Conservation (phyloP, 2,329 filamentous ascomycete genomes). For the Paecilomyces dactylethromorphus region DNA sequence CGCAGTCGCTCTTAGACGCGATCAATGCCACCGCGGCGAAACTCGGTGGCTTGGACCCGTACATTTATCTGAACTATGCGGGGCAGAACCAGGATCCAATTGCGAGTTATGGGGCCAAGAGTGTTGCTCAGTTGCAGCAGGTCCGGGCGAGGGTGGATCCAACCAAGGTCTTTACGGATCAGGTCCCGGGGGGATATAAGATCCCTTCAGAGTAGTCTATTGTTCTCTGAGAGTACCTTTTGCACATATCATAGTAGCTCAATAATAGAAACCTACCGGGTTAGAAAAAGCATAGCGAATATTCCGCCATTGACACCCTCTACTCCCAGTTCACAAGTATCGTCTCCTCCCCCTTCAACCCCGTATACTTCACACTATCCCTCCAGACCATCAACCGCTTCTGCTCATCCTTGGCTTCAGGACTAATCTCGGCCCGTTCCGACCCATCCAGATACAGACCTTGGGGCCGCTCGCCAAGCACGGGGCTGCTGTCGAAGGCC, state of each 20-base stretch:
- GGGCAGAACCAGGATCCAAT: constrained; percentile 1
- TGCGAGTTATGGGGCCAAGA: constrained; percentile 1
- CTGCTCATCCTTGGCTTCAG: constrained; percentile 6
- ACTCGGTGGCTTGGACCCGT: constrained; percentile 1
- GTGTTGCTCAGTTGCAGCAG: neutral
- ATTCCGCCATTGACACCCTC: too few relatives aligned
- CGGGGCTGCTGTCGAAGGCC: constrained; percentile 1
- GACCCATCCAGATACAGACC: constrained; percentile 5
- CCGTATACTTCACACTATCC: constrained; percentile 6
- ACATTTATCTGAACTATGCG: constrained; percentile 1
- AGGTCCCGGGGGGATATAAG: constrained; percentile 3
- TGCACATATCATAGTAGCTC: neutral
- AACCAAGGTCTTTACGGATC: constrained; percentile 1
- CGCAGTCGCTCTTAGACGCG: neutral
- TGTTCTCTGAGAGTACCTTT: neutral
- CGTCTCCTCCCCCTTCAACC: constrained; percentile 5
- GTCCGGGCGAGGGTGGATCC: constrained; percentile 1
- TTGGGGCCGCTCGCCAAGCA: constrained; percentile 4
- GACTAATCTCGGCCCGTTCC: constrained; percentile 1
- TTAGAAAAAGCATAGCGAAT: too few relatives aligned
- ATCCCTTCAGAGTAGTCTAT: neutral
- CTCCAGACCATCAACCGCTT: constrained; percentile 8
- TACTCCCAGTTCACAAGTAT: constrained; percentile 5
- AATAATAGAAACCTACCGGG: neutral
- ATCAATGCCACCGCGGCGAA: neutral